A percentile compares a stretch with the other conserved stretches of the same genome.
These are phyloP conservation scores for Rhizopogon roseolus DNA, from an alignment of 768 basidiomycete species.

Conservation along the genomic window DNA sequence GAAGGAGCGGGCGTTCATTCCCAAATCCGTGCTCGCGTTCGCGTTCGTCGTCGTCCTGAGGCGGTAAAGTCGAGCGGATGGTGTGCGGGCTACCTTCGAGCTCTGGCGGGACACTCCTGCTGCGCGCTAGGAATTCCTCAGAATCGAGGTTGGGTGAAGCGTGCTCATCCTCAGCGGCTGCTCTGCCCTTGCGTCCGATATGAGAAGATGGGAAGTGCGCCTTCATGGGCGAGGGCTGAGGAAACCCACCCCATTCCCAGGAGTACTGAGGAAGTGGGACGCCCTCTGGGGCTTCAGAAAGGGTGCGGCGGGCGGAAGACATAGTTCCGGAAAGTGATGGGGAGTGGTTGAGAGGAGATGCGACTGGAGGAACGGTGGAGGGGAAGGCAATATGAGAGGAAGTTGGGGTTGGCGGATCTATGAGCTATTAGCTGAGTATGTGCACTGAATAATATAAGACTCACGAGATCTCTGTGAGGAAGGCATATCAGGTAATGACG, in stretches of 20 bases:
- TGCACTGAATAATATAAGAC: neutral
- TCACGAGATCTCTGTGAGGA: slow-evolving; percentile 38
- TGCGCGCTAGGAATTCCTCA: slow-evolving; percentile 34
- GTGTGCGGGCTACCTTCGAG: slow-evolving; percentile 40
- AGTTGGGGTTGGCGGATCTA: neutral
- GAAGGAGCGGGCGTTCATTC: slow-evolving; percentile 9
- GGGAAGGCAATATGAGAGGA: neutral
- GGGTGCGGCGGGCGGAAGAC: slow-evolving; percentile 43
- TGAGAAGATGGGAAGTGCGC: slow-evolving; percentile 33
- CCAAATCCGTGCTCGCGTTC: slow-evolving; percentile 11
- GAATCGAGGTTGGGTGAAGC: slow-evolving; percentile 10
- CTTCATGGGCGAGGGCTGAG: slow-evolving; percentile 68
- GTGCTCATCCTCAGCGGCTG: slow-evolving; percentile 4
- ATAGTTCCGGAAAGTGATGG: slow-evolving; percentile 21
- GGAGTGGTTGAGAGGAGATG: slow-evolving; percentile 11
- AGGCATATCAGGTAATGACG: slow-evolving; percentile 24
- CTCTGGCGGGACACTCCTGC: slow-evolving; percentile 54
- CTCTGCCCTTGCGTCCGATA: slow-evolving; percentile 9
- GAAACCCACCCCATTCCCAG: slow-evolving; percentile 94
- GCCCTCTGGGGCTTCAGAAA: slow-evolving; percentile 61
- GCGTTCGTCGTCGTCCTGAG: slow-evolving; percentile 19
- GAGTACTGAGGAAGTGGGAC: slow-evolving; percentile 56
- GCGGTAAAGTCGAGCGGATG: slow-evolving; percentile 14
- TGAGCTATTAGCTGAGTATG: neutral
- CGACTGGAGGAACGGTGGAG: slow-evolving; percentile 7